Conservation (phyloP, 495 filamentous ascomycete genomes). For the Xylaria cubensis region DNA sequence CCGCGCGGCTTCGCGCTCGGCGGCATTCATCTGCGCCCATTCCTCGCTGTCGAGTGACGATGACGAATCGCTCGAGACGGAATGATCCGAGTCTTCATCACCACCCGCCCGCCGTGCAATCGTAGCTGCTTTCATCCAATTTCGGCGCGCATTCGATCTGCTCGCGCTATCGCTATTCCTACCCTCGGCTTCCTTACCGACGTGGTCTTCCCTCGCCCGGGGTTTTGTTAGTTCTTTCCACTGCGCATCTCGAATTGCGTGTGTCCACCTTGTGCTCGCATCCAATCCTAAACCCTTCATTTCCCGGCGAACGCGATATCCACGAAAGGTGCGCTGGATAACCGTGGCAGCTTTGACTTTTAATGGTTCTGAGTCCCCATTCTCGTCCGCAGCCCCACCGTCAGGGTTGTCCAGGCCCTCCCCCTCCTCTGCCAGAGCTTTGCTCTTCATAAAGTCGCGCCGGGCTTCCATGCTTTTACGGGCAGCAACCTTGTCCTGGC, state of each 20-base stretch:
- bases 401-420: slow-evolving; percentile 9
- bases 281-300: slow-evolving; percentile 68
- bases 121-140: slow-evolving; percentile 75
- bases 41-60: slow-evolving; percentile 41
- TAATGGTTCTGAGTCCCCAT: slow-evolving; percentile 27
- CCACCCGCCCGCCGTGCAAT: slow-evolving; percentile 74
- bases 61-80: slow-evolving; percentile 33
- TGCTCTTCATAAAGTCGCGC: slow-evolving; percentile 37
- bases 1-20: slow-evolving; percentile 44
- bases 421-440: slow-evolving; percentile 29
- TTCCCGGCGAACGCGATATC: slow-evolving; percentile 71
- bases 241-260: slow-evolving; percentile 69
- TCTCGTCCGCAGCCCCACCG: not conserved
- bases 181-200: slow-evolving; percentile 15
- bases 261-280: slow-evolving; percentile 71
- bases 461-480: slow-evolving; percentile 35
- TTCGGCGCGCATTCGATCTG: slow-evolving; percentile 57
- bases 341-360: slow-evolving; percentile 55
- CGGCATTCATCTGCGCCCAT: slow-evolving; percentile 43
- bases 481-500: slow-evolving; percentile 32
- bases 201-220: slow-evolving; percentile 41
- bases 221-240: slow-evolving; percentile 63
- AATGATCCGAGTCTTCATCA: slow-evolving; percentile 58
- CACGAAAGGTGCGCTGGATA: slow-evolving; percentile 73
- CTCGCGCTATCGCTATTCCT: slow-evolving; percentile 23